Evolutionary conservation across 73 alveolate genomes (phyloP).

Genomic region (Paramecium sonneborni): DNA sequence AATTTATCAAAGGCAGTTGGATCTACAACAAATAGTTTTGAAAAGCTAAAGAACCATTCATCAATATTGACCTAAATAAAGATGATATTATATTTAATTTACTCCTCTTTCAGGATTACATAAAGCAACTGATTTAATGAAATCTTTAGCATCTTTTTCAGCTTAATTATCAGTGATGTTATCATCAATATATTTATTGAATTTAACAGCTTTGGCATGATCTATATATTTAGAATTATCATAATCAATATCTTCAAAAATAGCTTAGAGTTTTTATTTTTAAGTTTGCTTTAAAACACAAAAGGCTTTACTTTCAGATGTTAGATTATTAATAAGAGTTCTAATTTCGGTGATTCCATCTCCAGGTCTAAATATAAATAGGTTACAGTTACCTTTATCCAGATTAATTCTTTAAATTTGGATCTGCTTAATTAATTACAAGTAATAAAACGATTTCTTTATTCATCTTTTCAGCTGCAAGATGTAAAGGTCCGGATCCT

Average conservation of each 20-base stretch:
- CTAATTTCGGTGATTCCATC: constrained; percentile 57
- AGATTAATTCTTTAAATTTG: constrained; percentile 49
- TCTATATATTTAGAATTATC: constrained; percentile 51
- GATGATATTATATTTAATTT: neutral
- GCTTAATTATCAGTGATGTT: constrained; percentile 8
- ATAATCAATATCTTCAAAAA: constrained; percentile 61
- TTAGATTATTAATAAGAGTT: constrained; percentile 46
- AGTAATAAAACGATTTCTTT: constrained; percentile 65
- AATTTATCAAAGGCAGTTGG: constrained; percentile 51
- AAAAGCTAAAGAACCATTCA: constrained; percentile 55
- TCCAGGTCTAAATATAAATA: constrained; percentile 17
- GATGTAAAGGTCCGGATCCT: constrained; percentile 64
- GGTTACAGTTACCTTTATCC: constrained; percentile 44
- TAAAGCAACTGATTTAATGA: constrained; percentile 51
- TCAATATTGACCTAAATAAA: neutral
- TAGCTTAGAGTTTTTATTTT: constrained; percentile 7
- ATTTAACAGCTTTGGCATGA: constrained; percentile 30
- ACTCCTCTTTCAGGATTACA: constrained; percentile 52
- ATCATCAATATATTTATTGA: constrained; percentile 59
- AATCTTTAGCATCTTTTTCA: constrained; percentile 64
- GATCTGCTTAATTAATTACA: constrained; percentile 67
- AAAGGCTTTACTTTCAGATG: constrained; percentile 56
- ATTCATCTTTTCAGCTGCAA: constrained; percentile 68
- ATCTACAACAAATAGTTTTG: constrained; percentile 32
- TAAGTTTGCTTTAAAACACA: neutral